Base-by-base conservation (phyloP, 257 asterid genomes). In the Capsicum baccatum region DNA sequence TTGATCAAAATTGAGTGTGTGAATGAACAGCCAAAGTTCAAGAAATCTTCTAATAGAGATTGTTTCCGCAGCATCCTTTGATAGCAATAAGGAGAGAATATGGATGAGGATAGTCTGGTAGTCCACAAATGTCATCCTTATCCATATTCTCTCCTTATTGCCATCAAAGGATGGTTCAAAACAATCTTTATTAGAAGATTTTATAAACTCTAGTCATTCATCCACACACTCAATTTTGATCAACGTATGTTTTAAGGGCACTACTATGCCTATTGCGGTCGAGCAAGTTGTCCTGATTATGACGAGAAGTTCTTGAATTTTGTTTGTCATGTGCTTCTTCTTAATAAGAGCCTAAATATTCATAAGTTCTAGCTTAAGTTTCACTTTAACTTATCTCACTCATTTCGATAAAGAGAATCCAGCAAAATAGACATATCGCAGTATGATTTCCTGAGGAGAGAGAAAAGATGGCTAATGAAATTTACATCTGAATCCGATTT, bases 101-200 rank as follows among this genome's bases (percentile, higher is more conserved):
- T 26, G 33, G 33, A 26, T 26, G 33, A 26, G 33, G 33, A 26
- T 26, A 1, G 33, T 26, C 33, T 26, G 33, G 33, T 26, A 26
- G 1, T 26, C 33, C 33, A 1, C 1, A 6, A 90, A 87, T 79
- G 60, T 48, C 2, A 82, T 89, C 19, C 86, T 89, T 16, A 17
- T 79, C 47, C 86, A 71, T 9, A 84, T 89, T 42, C 88, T 87
- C 15, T 78, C 89, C n/a, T 84, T 89, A 79, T 74, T 89, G 13
- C 89, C 88, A 12, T 44, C 79, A 9, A 7, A 13, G 26, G 26
- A 89, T 54, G 88, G 74, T 3, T 37, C 13, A 85, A 78, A 17
- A 89, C 88, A n/a, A 76, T 48, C 63, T 78, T 84, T 8, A 56
- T 86, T 47, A 82, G 87, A 35, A 56, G 87, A 73, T 89, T 87